Evolutionary conservation across 2,329 filamentous ascomycete species (phyloP).

Genomic region (Nothomitra cinnamomea): DNA sequence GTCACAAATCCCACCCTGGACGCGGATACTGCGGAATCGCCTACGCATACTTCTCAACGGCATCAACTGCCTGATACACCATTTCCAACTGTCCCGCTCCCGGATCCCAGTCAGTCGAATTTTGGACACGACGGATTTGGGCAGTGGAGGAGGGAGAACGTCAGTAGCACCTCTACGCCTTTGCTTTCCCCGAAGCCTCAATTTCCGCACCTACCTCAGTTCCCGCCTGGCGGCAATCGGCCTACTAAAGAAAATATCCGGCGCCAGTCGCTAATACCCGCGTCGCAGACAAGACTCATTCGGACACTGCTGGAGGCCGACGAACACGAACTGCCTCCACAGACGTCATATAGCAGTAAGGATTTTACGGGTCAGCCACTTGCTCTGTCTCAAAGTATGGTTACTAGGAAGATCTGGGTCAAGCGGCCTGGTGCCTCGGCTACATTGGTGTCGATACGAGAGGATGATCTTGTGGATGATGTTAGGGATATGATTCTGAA

Average conservation of each 20-base stretch:
- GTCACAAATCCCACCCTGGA: background rate
- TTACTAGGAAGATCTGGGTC: conserved; percentile 82
- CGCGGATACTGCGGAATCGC: background rate
- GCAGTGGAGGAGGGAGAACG: background rate
- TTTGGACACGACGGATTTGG: background rate
- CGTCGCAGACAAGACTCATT: conserved; percentile 23
- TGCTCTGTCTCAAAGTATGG: conserved; percentile 34
- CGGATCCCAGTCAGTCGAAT: background rate
- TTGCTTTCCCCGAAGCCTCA: background rate
- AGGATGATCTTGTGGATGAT: conserved; percentile 88
- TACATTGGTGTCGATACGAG: conserved; percentile 68
- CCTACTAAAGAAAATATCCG: conserved; percentile 12
- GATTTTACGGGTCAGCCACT: conserved; percentile 15
- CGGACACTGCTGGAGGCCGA: conserved; percentile 29
- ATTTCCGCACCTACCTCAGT: background rate
- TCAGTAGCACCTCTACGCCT: background rate
- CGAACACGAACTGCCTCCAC: conserved; percentile 17
- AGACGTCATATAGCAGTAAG: conserved; percentile 16
- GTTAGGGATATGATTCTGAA: conserved; percentile 79
- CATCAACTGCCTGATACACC: background rate
- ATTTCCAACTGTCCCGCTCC: background rate
- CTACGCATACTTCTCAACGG: background rate
- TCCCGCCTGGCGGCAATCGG: background rate
- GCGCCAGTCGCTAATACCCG: conserved; percentile 24
- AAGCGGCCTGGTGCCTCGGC: conserved; percentile 71